These are phyloP conservation scores for Stagonosporopsis chrysanthemi DNA, from an alignment of 2,329 filamentous ascomycete species.

Conservation along the genomic window DNA sequence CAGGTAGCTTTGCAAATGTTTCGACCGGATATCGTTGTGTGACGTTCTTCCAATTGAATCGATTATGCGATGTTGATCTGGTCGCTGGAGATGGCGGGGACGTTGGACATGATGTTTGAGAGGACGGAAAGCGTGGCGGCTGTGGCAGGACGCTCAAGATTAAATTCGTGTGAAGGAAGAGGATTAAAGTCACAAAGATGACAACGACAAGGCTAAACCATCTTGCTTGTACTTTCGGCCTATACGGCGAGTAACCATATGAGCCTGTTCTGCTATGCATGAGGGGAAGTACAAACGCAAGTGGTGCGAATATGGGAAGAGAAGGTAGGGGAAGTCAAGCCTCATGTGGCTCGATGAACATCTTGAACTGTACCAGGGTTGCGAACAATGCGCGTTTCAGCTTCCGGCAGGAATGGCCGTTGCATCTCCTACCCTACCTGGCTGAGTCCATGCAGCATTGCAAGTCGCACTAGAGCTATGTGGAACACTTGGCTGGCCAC, in stretches of 20 bases:
- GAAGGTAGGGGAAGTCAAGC: background rate
- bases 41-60: constrained; percentile 27
- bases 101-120: constrained; percentile 25
- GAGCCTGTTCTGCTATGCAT: constrained; percentile 25
- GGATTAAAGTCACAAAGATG: constrained; percentile 20
- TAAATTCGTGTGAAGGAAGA: constrained; percentile 16
- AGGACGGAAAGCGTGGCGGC: constrained; percentile 15
- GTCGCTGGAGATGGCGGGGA: constrained; percentile 24
- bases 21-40: constrained; percentile 46
- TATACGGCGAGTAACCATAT: constrained; percentile 14
- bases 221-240: constrained; percentile 19
- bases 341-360: constrained; percentile 9
- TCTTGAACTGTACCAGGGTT: background rate
- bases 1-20: constrained; percentile 75
- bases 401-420: constrained; percentile 1
- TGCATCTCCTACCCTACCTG: constrained; percentile 2
- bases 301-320: background rate
- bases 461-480: constrained; percentile 17
- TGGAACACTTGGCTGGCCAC: constrained; percentile 18
- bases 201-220: constrained; percentile 23
- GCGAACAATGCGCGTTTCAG: constrained; percentile 16
- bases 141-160: constrained; percentile 20
- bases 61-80: constrained; percentile 5
- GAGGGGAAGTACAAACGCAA: background rate
- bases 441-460: constrained; percentile 4